phyloP scores from a whole-genome alignment of 1,139 yeast species.

The Nematodospora anomalae region DNA sequence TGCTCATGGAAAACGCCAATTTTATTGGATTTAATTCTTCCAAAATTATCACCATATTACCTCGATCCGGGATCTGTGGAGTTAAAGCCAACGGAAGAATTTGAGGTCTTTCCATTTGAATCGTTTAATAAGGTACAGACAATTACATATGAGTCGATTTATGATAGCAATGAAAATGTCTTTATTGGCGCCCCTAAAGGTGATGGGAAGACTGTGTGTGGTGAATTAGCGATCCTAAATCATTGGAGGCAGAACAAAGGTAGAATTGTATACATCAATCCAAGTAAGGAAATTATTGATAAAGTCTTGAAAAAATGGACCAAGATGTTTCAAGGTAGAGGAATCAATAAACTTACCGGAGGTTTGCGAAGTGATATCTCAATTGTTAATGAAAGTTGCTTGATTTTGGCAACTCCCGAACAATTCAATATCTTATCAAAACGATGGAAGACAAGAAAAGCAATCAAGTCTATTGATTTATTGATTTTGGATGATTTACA shows the following conservation, averaged over 20 bases:
- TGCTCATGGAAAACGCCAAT: slow-evolving; percentile 67
- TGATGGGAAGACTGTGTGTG: slow-evolving; percentile 70
- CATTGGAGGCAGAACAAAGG: slow-evolving; percentile 69
- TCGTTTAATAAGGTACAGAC: slow-evolving; percentile 73
- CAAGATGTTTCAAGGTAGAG: slow-evolving; percentile 49
- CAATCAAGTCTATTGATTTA: slow-evolving; percentile 65
- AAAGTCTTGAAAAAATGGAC: slow-evolving; percentile 50
- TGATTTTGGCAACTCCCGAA: slow-evolving; percentile 75
- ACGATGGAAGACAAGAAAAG: slow-evolving; percentile 78
- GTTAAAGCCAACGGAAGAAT: slow-evolving; percentile 50
- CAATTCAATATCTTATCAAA: slow-evolving; percentile 74
- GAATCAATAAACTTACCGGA: slow-evolving; percentile 60
- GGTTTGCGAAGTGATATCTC: slow-evolving; percentile 57
- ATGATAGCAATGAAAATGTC: slow-evolving; percentile 55
- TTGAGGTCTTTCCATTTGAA: slow-evolving; percentile 46
- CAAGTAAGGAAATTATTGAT: slow-evolving; percentile 58
- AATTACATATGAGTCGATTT: slow-evolving; percentile 63
- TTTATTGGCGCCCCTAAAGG: slow-evolving; percentile 77
- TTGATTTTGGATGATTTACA: slow-evolving; percentile 81
- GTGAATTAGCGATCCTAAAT: slow-evolving; percentile 69
- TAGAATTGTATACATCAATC: slow-evolving; percentile 67
- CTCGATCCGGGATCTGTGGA: slow-evolving; percentile 49
- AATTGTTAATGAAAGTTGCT: slow-evolving; percentile 56
- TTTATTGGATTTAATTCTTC: slow-evolving; percentile 56
- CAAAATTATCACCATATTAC: slow-evolving; percentile 66